Percentiles rank a stretch among this genome's conserved stretches.
Evolutionary conservation across 2,329 filamentous ascomycete genomes (phyloP).

Genomic region (Biscogniauxia sp.): DNA sequence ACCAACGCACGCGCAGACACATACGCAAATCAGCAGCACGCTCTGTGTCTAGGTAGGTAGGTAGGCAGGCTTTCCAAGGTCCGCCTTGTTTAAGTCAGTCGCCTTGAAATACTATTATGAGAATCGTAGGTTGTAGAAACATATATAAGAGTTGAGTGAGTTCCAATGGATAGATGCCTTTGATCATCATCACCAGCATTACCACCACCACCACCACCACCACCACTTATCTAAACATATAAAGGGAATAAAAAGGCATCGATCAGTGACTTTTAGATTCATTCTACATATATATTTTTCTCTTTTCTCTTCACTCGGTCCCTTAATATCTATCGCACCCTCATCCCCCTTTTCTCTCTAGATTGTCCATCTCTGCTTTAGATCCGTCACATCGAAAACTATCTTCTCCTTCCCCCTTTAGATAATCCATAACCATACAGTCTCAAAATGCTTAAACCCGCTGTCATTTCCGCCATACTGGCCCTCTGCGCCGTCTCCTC

Average conservation of each 20-base stretch:
- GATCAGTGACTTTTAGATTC: background rate
- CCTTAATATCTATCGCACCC: constrained; percentile 11
- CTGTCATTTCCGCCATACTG: constrained; percentile 38
- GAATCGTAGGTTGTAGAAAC: background rate
- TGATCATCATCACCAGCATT: constrained; percentile 7
- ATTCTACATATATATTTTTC: constrained; percentile 14
- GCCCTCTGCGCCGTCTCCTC: constrained; percentile 35
- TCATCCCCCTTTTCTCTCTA: constrained; percentile 4
- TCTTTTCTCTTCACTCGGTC: constrained; percentile 11
- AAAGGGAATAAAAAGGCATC: no score
- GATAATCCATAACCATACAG: background rate
- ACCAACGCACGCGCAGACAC: background rate
- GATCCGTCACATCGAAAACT: background rate
- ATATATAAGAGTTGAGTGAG: constrained; percentile 15
- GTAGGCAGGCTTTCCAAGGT: background rate
- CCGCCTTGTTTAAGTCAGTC: constrained; percentile 2
- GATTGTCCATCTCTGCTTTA: background rate
- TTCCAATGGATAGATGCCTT: background rate
- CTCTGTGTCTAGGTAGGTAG: background rate
- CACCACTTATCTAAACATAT: no score
- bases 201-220: background rate
- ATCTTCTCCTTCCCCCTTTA: background rate
- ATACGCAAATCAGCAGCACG: no score
- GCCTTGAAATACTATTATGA: background rate
- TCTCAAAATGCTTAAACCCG: constrained; percentile 36